phyloP scores from a whole-genome alignment of 2,329 filamentous ascomycete species.

The Didymellaceae sp. region DNA sequence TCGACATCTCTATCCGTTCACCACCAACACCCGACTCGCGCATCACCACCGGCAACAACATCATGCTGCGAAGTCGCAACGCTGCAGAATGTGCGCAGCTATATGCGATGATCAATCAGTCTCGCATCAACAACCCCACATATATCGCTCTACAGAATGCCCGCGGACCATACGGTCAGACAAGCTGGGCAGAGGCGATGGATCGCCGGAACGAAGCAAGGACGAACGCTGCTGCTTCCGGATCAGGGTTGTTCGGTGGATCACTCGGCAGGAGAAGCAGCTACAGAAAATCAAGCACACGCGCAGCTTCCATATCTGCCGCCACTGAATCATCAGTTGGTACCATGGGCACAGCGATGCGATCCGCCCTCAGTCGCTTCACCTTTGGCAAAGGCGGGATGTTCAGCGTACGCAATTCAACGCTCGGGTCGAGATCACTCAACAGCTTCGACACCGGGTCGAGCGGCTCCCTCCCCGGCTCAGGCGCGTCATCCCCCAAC shows the following conservation, averaged over 20 bases:
- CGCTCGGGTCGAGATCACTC: slow-evolving; percentile 66
- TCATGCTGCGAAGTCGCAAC: slow-evolving; percentile 86
- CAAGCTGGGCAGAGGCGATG: slow-evolving; percentile 59
- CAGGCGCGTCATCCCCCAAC: slow-evolving; percentile 44
- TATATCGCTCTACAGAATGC: slow-evolving; percentile 81
- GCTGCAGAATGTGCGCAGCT: slow-evolving; percentile 79
- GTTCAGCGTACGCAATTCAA: slow-evolving; percentile 85
- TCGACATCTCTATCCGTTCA: slow-evolving; percentile 93
- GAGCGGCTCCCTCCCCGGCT: slow-evolving; percentile 51
- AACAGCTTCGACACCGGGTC: slow-evolving; percentile 57
- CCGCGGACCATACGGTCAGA: slow-evolving; percentile 62
- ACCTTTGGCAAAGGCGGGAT: slow-evolving; percentile 70
- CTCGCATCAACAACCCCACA: slow-evolving; percentile 89
- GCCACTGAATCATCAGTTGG: slow-evolving; percentile 78
- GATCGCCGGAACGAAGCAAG: slow-evolving; percentile 58
- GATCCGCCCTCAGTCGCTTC: slow-evolving; percentile 74
- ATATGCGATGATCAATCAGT: slow-evolving; percentile 85
- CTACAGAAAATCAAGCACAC: slow-evolving; percentile 60
- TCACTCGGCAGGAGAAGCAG: slow-evolving; percentile 61
- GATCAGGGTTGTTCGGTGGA: slow-evolving; percentile 58
- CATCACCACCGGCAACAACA: slow-evolving; percentile 73
- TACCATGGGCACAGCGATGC: slow-evolving; percentile 78
- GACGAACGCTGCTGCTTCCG: slow-evolving; percentile 38
- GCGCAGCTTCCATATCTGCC: slow-evolving; percentile 63
- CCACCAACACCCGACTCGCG: slow-evolving; percentile 76